Percentiles rank a stretch among this genome's conserved stretches.
Evolutionary conservation across 2,329 filamentous ascomycete genomes (phyloP).

Genomic region (Penicillium sp.): DNA sequence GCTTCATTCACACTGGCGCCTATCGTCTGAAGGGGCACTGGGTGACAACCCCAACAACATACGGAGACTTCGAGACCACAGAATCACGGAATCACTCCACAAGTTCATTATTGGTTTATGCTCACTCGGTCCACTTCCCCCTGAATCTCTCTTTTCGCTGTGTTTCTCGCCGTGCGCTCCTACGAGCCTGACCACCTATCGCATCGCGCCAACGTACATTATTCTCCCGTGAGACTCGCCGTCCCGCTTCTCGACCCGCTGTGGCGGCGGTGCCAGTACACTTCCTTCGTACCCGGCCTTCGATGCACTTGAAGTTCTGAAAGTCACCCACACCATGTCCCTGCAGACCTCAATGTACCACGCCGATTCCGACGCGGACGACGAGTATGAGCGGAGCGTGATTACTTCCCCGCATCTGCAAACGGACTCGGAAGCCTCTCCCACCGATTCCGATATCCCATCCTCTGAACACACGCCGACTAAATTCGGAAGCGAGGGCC

Average conservation of each 20-base stretch:
- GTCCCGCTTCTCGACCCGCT: slow-evolving; percentile 1
- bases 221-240: slow-evolving; percentile 11
- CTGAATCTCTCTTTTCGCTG: slow-evolving; percentile 10
- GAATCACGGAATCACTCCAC: too few species aligned
- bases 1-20: slow-evolving; percentile 13
- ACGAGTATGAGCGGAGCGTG: slow-evolving; percentile 66
- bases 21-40: slow-evolving; percentile 14
- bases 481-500: slow-evolving; percentile 59
- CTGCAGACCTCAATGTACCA: slow-evolving; percentile 56
- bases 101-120: slow-evolving; percentile 6
- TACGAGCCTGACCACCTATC: slow-evolving; percentile 18
- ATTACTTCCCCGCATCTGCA: slow-evolving; percentile 61
- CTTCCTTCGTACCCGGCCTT: background rate
- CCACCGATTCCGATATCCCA: slow-evolving; percentile 60
- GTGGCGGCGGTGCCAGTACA: slow-evolving; percentile 14
- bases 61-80: background rate
- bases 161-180: slow-evolving; percentile 9
- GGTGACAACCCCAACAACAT: background rate
- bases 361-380: slow-evolving; percentile 67
- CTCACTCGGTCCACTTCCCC: slow-evolving; percentile 2
- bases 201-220: slow-evolving; percentile 15
- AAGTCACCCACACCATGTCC: slow-evolving; percentile 39
- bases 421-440: slow-evolving; percentile 60
- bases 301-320: slow-evolving; percentile 7
- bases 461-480: slow-evolving; percentile 67